Base-by-base conservation (phyloP, 2,329 filamentous ascomycete genomes). In the Furcasterigmium furcatum region DNA sequence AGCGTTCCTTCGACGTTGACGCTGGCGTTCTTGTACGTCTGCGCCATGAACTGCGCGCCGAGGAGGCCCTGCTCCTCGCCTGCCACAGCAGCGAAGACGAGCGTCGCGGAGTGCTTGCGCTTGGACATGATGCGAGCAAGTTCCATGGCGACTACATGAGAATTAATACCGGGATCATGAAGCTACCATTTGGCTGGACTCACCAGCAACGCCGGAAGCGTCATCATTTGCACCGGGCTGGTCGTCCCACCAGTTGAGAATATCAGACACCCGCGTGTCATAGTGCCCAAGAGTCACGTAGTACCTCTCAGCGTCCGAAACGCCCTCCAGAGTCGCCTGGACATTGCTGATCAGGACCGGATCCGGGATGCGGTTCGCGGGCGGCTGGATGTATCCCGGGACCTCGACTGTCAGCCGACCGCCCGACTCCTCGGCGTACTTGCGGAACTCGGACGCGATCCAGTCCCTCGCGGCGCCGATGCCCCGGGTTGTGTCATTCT, bases 201-300 rank as follows among this genome's bases (percentile, higher is more conserved):
- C 48, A 52, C 50, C 50, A 18, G 52, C 52, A 12, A 79, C 74
- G 2, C 77, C 77, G 6, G 70, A 76, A 1, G 74, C 78, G 54
- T 82, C 77, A 53, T 82, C 78, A 48, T 81, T 76, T 1, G 78
- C 77, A 2, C 79, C 78, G 0, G 79, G 78, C 2, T 76, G 71
- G 51, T 80, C 74, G 27, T 64, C 64, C 13, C 67, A 67, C 50
- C 73, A 79, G 57, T 82, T 70, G 42, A 74, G 58, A 0, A 74
- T 57, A 49, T 82, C 68, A 1, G 72, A 70, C 3, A 72, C 67
- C 12, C 78, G 66, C 43, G 66, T 73, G 52, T 82, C 78, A 56
- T 80, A 80, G 53, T 81, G 76, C 0, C 77, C 77, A 3, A 73
- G 75, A 22, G 78, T 70, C 3, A 80, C 72, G 51, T 80, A 79